A percentile compares a stretch with the other conserved stretches of the same genome.
Evolutionary conservation across 768 basidiomycete species (phyloP).

Genomic region (Lyophyllum atratum): DNA sequence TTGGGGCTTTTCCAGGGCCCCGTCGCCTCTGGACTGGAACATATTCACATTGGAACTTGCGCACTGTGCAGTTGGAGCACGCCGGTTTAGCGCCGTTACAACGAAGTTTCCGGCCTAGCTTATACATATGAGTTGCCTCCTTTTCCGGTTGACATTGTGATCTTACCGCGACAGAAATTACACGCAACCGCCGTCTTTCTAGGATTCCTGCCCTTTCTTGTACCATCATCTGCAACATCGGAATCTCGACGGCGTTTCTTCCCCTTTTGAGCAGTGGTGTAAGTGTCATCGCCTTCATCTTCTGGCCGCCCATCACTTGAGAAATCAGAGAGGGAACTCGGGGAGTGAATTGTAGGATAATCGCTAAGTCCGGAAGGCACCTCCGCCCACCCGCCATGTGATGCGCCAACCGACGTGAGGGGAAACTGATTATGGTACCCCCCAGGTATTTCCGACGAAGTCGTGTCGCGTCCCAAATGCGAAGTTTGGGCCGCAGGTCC

Average conservation of each 20-base stretch:
- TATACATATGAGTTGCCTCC: background rate
- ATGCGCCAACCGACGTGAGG: constrained; percentile 12
- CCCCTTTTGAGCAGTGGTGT: constrained; percentile 21
- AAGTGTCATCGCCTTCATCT: constrained; percentile 26
- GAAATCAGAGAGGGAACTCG: constrained; percentile 19
- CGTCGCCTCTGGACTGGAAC: constrained; percentile 54
- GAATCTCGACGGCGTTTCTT: constrained; percentile 32
- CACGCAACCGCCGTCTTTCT: constrained; percentile 69
- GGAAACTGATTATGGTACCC: constrained; percentile 9
- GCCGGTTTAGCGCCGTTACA: constrained; percentile 69
- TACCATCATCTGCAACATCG: constrained; percentile 25
- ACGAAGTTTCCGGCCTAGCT: constrained; percentile 68
- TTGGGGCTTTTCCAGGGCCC: constrained; percentile 76
- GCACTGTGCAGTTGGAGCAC: constrained; percentile 63
- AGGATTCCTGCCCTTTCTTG: constrained; percentile 28
- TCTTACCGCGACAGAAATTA: constrained; percentile 73
- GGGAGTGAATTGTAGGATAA: constrained; percentile 17
- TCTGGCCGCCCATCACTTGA: constrained; percentile 23
- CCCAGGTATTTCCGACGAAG: constrained; percentile 6
- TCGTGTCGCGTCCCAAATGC: constrained; percentile 5
- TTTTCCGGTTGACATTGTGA: background rate
- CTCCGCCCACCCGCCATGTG: constrained; percentile 13
- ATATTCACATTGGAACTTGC: constrained; percentile 55
- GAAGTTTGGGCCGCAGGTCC: background rate
- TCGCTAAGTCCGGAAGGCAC: constrained; percentile 9